Evolutionary conservation across 2,329 filamentous ascomycete species (phyloP).

Genomic region (Aspergillus pseudoglaucus): DNA sequence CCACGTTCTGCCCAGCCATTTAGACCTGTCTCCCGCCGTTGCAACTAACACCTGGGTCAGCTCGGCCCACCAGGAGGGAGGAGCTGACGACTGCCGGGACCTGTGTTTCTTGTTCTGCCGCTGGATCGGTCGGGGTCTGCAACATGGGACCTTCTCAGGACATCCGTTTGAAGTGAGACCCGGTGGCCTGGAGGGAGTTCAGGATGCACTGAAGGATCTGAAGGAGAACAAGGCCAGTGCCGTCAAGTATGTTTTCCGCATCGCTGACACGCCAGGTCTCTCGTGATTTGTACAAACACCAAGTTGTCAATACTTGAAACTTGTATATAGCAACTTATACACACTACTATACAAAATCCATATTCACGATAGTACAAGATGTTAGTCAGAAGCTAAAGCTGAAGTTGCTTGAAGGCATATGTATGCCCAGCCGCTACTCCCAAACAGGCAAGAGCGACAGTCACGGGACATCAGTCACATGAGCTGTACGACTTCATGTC

Average conservation of each 20-base stretch:
- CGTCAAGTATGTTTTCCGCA: constrained; percentile 57
- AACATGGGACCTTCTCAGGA: constrained; percentile 41
- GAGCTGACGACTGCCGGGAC: constrained; percentile 23
- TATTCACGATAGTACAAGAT: too few relatives aligned
- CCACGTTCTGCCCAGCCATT: constrained; percentile 2
- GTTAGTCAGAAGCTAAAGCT: too few relatives aligned
- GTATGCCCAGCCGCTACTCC: too few relatives aligned
- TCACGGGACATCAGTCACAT: too few relatives aligned
- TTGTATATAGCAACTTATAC: too few relatives aligned
- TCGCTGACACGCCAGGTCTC: constrained; percentile 40
- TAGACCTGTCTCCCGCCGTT: constrained; percentile 4
- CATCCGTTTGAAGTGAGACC: constrained; percentile 46
- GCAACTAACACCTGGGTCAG: constrained; percentile 7
- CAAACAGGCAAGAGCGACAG: too few relatives aligned
- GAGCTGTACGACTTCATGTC: too few relatives aligned
- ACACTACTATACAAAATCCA: too few relatives aligned
- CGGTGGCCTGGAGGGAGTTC: constrained; percentile 49
- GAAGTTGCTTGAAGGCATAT: too few relatives aligned
- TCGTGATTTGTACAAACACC: not conserved
- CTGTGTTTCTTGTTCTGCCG: constrained; percentile 42
- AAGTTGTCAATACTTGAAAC: too few relatives aligned
- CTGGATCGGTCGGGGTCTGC: constrained; percentile 40
- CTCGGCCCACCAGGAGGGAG: constrained; percentile 5
- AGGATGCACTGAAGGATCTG: constrained; percentile 49
- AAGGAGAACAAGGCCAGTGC: constrained; percentile 56